These are phyloP conservation scores for Ziziphus jujuba DNA, from an alignment of 306 rosid species.

Conservation along the genomic window DNA sequence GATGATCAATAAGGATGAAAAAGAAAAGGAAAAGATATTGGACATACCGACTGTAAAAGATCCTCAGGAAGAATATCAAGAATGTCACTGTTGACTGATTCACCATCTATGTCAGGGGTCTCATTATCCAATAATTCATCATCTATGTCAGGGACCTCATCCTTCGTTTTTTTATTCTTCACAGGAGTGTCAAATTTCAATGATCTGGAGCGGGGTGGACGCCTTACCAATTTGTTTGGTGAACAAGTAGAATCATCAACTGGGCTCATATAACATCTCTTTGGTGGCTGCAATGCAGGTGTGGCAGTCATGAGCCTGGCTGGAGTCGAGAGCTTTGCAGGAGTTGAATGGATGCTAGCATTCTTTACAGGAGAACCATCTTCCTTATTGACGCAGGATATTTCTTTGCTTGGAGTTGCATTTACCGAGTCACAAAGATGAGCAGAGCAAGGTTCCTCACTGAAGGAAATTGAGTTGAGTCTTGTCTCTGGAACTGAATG, in stretches of 20 bases:
- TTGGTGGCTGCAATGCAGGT: slow-evolving; percentile 52
- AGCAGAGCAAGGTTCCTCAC: slow-evolving; percentile 23
- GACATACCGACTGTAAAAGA: slow-evolving; percentile 74
- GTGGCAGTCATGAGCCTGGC: slow-evolving; percentile 59
- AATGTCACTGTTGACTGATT: slow-evolving; percentile 40
- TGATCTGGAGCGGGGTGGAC: slow-evolving; percentile 52
- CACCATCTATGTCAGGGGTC: slow-evolving; percentile 19
- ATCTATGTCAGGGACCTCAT: slow-evolving; percentile 25
- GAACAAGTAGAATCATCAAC: slow-evolving; percentile 35
- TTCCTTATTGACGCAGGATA: slow-evolving; percentile 25
- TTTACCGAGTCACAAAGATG: slow-evolving; percentile 7
- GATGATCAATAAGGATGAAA: not conserved
- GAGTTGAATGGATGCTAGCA: slow-evolving; percentile 39
- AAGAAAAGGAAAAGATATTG: not conserved
- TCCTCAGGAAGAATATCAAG: slow-evolving; percentile 52
- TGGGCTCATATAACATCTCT: slow-evolving; percentile 57
- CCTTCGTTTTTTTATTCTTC: slow-evolving; percentile 37
- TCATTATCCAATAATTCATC: no score
- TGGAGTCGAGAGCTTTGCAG: slow-evolving; percentile 58
- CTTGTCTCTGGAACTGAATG: slow-evolving; percentile 29
- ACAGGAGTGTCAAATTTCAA: slow-evolving; percentile 71
- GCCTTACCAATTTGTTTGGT: slow-evolving; percentile 51
- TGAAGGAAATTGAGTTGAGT: slow-evolving; percentile 3
- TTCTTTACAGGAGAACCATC: slow-evolving; percentile 19
- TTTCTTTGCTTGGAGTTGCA: slow-evolving; percentile 49